Evolutionary conservation across 1,139 yeast genomes (phyloP).

Genomic region (Williopsis jadinii): DNA sequence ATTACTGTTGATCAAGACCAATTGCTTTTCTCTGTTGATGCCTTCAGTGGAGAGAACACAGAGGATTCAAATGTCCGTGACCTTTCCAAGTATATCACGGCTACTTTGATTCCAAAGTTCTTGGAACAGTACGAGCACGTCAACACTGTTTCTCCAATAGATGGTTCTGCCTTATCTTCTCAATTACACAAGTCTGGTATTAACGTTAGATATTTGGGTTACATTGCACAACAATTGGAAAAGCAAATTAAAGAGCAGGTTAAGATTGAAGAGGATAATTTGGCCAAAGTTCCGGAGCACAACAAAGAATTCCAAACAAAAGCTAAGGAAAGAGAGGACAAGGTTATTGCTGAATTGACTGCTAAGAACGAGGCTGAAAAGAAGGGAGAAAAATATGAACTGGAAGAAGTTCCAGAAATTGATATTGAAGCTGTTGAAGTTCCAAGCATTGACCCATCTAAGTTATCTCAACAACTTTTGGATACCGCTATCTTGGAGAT

Average conservation of each 20-base stretch:
- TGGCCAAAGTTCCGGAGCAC: slow-evolving; percentile 23
- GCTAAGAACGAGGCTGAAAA: slow-evolving; percentile 29
- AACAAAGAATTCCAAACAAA: slow-evolving; percentile 28
- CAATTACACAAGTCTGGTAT: slow-evolving; percentile 77
- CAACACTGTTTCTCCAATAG: slow-evolving; percentile 55
- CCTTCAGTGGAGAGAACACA: slow-evolving; percentile 46
- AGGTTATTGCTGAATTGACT: slow-evolving; percentile 14
- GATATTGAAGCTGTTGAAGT: slow-evolving; percentile 32
- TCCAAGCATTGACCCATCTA: slow-evolving; percentile 24
- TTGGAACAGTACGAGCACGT: slow-evolving; percentile 46
- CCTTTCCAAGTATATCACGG: slow-evolving; percentile 56
- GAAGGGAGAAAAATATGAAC: slow-evolving; percentile 31
- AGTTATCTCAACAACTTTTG: slow-evolving; percentile 38
- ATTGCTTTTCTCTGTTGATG: slow-evolving; percentile 73
- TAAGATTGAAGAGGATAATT: slow-evolving; percentile 21
- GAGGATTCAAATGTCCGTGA: slow-evolving; percentile 61
- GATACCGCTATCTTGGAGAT: slow-evolving; percentile 57
- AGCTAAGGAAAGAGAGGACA: slow-evolving; percentile 20
- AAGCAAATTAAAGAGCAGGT: slow-evolving; percentile 19
- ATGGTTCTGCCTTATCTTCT: slow-evolving; percentile 67
- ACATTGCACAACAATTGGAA: slow-evolving; percentile 32
- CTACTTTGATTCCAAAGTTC: slow-evolving; percentile 56
- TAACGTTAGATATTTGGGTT: slow-evolving; percentile 83
- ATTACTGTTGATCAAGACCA: slow-evolving; percentile 50
- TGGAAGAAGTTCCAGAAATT: slow-evolving; percentile 28